Conservation (phyloP, 495 filamentous ascomycete genomes). For the Clohesyomyces aquaticus region DNA sequence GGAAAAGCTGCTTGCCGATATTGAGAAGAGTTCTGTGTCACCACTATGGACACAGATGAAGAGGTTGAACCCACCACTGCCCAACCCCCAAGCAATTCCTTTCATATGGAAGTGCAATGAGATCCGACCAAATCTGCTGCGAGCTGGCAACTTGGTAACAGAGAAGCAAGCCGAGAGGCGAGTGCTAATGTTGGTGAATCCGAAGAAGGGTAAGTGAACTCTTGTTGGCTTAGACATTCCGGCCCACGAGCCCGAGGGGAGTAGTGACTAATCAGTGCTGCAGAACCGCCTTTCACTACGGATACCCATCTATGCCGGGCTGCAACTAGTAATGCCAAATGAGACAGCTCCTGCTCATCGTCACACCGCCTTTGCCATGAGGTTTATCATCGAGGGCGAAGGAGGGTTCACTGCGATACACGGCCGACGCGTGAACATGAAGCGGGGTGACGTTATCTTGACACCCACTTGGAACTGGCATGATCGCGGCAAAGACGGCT, state of each 20-base stretch:
- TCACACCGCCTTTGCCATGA: constrained; percentile 57
- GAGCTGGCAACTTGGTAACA: constrained; percentile 50
- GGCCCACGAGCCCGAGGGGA: constrained; percentile 42
- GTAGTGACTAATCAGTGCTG: too few species aligned
- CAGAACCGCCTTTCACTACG: constrained; percentile 59
- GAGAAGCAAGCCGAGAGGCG: constrained; percentile 54
- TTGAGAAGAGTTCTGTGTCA: too few species aligned
- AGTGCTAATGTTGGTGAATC: constrained; percentile 56
- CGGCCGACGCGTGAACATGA: constrained; percentile 53
- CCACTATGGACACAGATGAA: constrained; percentile 55
- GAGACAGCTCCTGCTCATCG: constrained; percentile 56
- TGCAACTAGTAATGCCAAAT: constrained; percentile 56
- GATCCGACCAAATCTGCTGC: constrained; percentile 50
- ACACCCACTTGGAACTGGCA: constrained; percentile 58
- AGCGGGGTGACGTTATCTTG: constrained; percentile 56
- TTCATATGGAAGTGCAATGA: constrained; percentile 51
- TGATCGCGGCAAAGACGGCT: constrained; percentile 57
- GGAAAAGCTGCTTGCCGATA: too few species aligned
- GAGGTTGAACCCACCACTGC: constrained; percentile 50
- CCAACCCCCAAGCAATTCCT: constrained; percentile 50
- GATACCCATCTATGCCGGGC: constrained; percentile 57
- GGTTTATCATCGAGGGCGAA: constrained; percentile 56
- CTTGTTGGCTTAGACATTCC: background rate
- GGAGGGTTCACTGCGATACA: constrained; percentile 57
- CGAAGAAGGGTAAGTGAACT: constrained; percentile 45